Evolutionary conservation across 2,329 filamentous ascomycete species (phyloP).

Genomic region (Cladobotryum protrusum): DNA sequence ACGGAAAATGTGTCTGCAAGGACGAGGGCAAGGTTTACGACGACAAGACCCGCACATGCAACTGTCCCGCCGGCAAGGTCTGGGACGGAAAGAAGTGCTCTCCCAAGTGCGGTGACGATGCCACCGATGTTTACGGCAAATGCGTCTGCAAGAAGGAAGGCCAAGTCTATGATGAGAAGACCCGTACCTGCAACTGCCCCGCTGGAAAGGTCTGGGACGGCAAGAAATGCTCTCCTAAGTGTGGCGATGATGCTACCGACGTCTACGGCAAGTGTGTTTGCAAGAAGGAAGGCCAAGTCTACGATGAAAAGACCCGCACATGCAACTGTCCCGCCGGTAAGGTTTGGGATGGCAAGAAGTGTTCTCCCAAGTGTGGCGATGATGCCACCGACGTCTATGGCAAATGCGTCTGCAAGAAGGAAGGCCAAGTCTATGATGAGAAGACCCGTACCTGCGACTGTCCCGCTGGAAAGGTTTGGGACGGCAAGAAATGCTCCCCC

Average conservation of each 20-base stretch:
- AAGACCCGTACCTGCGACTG: neutral
- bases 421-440: neutral
- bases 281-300: neutral
- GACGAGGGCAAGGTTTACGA: constrained; percentile 3
- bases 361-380: constrained; percentile 2
- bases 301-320: neutral
- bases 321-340: neutral
- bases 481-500: neutral
- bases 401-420: constrained; percentile 4
- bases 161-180: neutral
- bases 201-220: neutral
- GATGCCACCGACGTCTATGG: neutral
- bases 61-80: constrained; percentile 1
- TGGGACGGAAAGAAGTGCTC: constrained; percentile 2
- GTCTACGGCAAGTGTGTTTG: neutral
- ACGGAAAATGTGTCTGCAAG: constrained; percentile 8
- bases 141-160: constrained; percentile 3
- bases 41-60: constrained; percentile 1
- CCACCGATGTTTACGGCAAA: neutral
- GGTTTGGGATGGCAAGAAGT: neutral
- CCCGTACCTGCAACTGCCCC: constrained; percentile 7
- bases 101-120: constrained; percentile 5
- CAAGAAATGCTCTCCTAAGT: neutral
- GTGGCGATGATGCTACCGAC: constrained; percentile 1
- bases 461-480: neutral